Evolutionary conservation across 78 protist genomes (phyloP), one percentile per base, ranked within the genome.

Genomic region (Speleostelium caveatum): DNA sequence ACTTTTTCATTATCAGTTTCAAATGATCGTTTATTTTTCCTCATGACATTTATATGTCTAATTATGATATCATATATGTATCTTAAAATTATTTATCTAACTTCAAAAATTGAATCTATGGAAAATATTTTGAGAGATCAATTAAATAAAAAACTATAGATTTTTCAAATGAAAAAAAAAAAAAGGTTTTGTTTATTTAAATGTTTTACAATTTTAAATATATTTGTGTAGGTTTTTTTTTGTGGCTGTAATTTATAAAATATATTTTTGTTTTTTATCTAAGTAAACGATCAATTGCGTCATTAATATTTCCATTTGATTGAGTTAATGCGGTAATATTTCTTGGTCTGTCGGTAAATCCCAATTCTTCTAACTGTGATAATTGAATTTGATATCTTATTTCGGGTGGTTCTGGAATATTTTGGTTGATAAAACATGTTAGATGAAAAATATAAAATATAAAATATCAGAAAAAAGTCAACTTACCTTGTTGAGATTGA

Each of bases 301-400:
- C 63, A 58, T 93, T 73, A 5, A 93, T 86, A 71, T 86, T 86
- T 17, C 96, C 96, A 39, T 76, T 58, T 21, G 96, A 75, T 24
- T 30, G 58, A 28, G 68, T 51, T 32, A 93, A 45, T 1, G 96
- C 96, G 32, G 38, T 16, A 14, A 96, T 96, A 78, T 95, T 95
- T 30, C 69, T 86, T 17, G 61, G 90, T n/a, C 41, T 58, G 36
- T 96, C 96, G 3, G 26, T 14, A 41, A 96, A 96, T n/a, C 97
- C 97, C 93, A 96, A 95, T 30, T 95, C 97, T 14, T 88, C 60
- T 28, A 96, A 71, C 66, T 93, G 94, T 17, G 21, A 45, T 6
- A 96, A 60, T 76, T 96, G 97, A 19, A 35, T 19, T 39, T 49
- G 49, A 42, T 28, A 96, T 63, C 88, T 55, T 35, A 33, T 61